These are phyloP conservation scores for Aspergillus tamarii DNA, from an alignment of 2,329 filamentous ascomycete genomes.

Conservation along the genomic window DNA sequence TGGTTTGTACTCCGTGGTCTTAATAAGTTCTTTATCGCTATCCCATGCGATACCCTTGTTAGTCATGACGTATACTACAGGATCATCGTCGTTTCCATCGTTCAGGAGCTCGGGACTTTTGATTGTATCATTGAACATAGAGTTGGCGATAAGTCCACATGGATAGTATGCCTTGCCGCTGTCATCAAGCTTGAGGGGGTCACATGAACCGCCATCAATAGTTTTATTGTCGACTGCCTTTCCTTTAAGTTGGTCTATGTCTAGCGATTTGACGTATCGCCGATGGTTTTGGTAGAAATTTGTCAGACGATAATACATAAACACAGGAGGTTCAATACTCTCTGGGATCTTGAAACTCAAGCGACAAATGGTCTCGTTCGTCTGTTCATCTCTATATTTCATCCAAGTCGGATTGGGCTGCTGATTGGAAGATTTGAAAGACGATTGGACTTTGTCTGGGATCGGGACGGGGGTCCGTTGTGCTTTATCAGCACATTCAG, in stretches of 20 bases:
- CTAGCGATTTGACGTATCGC: slow-evolving; percentile 89
- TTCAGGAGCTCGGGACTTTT: slow-evolving; percentile 59
- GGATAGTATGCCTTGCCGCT: slow-evolving; percentile 80
- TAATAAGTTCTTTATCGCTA: slow-evolving; percentile 80
- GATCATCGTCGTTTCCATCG: slow-evolving; percentile 56
- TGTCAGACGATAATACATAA: slow-evolving; percentile 92
- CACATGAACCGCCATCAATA: slow-evolving; percentile 72
- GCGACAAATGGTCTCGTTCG: slow-evolving; percentile 62
- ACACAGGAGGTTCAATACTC: slow-evolving; percentile 76
- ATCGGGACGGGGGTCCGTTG: slow-evolving; percentile 53
- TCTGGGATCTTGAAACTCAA: slow-evolving; percentile 80
- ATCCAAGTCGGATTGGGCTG: slow-evolving; percentile 38
- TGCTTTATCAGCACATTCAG: slow-evolving; percentile 67
- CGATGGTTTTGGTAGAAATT: slow-evolving; percentile 99
- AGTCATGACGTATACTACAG: slow-evolving; percentile 70
- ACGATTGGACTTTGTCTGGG: slow-evolving; percentile 60
- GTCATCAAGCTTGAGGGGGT: slow-evolving; percentile 65
- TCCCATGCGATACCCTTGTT: slow-evolving; percentile 81
- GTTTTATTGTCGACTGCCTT: slow-evolving; percentile 60
- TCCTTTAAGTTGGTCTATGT: slow-evolving; percentile 80
- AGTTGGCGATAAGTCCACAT: slow-evolving; percentile 95
- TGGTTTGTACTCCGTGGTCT: slow-evolving; percentile 66
- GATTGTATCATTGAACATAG: slow-evolving; percentile 94
- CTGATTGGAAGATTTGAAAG: slow-evolving; percentile 66
- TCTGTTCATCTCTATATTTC: slow-evolving; percentile 26